phyloP scores from a whole-genome alignment of 495 filamentous ascomycete species.

The Aspergillus kassunensis region DNA sequence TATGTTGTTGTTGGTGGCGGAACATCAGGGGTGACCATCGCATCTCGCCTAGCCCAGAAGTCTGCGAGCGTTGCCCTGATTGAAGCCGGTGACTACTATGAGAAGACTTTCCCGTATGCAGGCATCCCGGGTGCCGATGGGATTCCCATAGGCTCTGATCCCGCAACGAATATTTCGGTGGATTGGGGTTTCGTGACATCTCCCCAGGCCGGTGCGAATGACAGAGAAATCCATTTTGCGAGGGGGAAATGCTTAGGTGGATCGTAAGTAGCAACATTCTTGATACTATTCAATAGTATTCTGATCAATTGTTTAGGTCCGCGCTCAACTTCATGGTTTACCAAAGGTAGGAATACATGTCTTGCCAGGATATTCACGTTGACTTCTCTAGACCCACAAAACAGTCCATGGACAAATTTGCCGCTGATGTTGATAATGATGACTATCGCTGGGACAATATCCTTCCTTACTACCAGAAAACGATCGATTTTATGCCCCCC shows the following conservation, averaged over 20 bases:
- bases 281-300: neutral
- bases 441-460: conserved; percentile 51
- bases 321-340: conserved; percentile 36
- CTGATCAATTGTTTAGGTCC: conserved; percentile 19
- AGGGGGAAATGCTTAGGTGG: conserved; percentile 37
- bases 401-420: conserved; percentile 50
- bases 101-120: conserved; percentile 39
- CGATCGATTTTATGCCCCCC: conserved; percentile 49
- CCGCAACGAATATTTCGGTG: conserved; percentile 27
- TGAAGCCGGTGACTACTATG: conserved; percentile 59
- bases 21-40: conserved; percentile 46
- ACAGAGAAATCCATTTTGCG: conserved; percentile 38
- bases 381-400: conserved; percentile 32
- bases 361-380: no score
- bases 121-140: conserved; percentile 41
- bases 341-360: conserved; percentile 23
- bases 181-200: conserved; percentile 49
- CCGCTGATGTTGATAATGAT: conserved; percentile 50
- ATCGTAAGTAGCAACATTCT: conserved; percentile 26
- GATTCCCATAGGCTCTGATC: conserved; percentile 31
- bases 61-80: conserved; percentile 41
- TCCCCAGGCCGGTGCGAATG: conserved; percentile 26
- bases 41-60: conserved; percentile 41
- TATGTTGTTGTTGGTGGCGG: conserved; percentile 52
- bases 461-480: conserved; percentile 53